These are phyloP conservation scores for Hepatocystis sp. DNA, from an alignment of 169 alveolate genomes.

Conservation along the genomic window DNA sequence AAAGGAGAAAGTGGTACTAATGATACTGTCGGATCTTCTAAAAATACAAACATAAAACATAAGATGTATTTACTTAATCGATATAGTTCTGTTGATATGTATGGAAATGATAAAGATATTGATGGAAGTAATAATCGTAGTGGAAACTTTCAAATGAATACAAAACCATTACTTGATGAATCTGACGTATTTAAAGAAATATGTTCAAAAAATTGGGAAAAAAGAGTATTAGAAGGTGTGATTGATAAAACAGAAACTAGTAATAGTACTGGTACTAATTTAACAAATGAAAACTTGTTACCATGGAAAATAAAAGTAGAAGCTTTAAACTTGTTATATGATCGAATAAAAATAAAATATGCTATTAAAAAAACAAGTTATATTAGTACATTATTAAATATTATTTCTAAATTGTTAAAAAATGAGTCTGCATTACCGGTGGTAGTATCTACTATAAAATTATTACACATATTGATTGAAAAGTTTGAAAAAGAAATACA, in stretches of 20 bases:
- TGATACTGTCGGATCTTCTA: not conserved
- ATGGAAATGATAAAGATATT: not conserved
- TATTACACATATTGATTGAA: constrained; percentile 42
- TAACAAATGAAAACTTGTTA: constrained; percentile 68
- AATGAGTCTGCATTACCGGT: constrained; percentile 74
- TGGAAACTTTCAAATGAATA: too few relatives aligned
- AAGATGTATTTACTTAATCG: constrained; percentile 12
- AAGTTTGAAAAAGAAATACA: constrained; percentile 65
- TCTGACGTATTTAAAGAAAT: constrained; percentile 46
- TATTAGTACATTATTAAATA: constrained; percentile 31
- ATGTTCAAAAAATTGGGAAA: constrained; percentile 76
- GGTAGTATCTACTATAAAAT: constrained; percentile 45
- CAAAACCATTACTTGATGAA: constrained; percentile 29
- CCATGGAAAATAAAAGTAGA: constrained; percentile 78
- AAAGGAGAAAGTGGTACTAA: constrained; percentile 20
- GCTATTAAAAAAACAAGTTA: constrained; percentile 52
- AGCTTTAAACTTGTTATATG: constrained; percentile 65
- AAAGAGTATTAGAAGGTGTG: constrained; percentile 66
- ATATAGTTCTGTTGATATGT: not conserved
- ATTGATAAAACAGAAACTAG: constrained; percentile 16
- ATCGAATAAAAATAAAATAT: constrained; percentile 39
- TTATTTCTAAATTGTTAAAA: constrained; percentile 38
- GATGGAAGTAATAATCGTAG: too few relatives aligned
- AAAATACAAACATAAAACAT: not conserved
- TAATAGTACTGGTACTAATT: not conserved